Base-by-base conservation (phyloP, 2,329 filamentous ascomycete genomes). In the Bipolaris bicolor region DNA sequence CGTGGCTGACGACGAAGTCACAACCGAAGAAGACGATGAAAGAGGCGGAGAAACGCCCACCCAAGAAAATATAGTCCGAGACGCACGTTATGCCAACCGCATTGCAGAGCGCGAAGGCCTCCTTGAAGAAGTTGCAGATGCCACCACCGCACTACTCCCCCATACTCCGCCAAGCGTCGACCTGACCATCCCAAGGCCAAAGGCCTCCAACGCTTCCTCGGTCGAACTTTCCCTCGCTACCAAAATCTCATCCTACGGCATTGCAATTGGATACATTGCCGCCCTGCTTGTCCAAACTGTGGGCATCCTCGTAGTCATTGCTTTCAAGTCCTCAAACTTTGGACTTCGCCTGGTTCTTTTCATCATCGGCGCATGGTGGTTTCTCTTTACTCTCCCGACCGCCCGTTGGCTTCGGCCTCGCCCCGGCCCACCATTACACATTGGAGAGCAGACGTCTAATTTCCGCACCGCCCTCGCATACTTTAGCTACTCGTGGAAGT, bases 191-290 rank as follows among this genome's bases (percentile, higher is more conserved):
- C 67, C 76, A 59, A 63, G 67, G 55, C 65, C 59, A 3, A 62
- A 61, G 13, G 75, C 74, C 9, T 51, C 50, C 26, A 65, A 73
- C 24, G 69, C 74, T 3, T 69, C 79, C 83, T 92, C 69, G 80
- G 85, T 63, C 71, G 91, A 94, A 73, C 84, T 98, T 61, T 85
- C 87, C 60, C 81, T 98, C 7, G 97, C 93, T 0, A 97, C 93
- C 1, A 88, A 89, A 66, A 96, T 99, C 61, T 98, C 94, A 0
- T 91, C 93, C 2, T 90, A 90, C 68, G 95, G 95, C 10, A 94
- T 98, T 51, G 94, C 93, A 0, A 96, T 97, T 60, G 95, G 95
- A 11, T 99, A 99, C 73, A 87, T 90, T 36, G 92, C 92, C 1
- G 92, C 91, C 0, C 83, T 98, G 0, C 86, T 96, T 56, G 82